phyloP scores from a whole-genome alignment of 202 grass and related monocot genomes.

The Eragrostis tef region DNA sequence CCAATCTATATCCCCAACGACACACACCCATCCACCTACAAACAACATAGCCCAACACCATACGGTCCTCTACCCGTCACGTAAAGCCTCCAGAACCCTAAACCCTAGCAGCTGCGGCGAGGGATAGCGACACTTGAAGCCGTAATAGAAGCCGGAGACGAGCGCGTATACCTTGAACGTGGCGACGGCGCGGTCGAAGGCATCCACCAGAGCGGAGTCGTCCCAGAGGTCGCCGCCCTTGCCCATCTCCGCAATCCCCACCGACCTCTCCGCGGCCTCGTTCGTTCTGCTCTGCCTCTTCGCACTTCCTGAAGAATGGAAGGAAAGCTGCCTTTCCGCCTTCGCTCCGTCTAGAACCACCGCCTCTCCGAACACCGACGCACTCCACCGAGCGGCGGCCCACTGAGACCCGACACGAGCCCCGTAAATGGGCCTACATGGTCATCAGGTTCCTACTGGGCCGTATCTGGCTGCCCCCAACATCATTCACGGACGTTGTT shows the following conservation, averaged over 20 bases:
- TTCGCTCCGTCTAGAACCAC: background rate
- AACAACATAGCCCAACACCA: background rate
- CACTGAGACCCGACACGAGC: background rate
- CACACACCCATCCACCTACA: no score
- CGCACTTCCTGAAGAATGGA: background rate
- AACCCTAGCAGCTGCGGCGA: slow-evolving; percentile 33
- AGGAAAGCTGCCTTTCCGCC: no score
- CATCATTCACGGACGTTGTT: no score
- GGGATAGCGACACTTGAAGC: no score
- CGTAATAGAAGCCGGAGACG: no score
- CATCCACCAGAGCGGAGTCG: slow-evolving; percentile 73
- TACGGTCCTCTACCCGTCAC: background rate
- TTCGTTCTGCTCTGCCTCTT: background rate
- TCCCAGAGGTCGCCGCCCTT: slow-evolving; percentile 79
- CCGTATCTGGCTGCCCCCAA: no score
- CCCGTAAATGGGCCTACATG: no score
- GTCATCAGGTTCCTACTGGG: no score
- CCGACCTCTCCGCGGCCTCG: background rate
- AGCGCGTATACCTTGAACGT: slow-evolving; percentile 64
- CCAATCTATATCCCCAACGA: background rate
- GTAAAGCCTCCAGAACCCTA: slow-evolving; percentile 36
- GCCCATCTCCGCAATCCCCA: slow-evolving; percentile 52
- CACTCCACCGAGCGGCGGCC: background rate
- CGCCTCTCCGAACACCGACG: background rate
- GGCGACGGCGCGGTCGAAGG: slow-evolving; percentile 71